Percentiles rank a stretch among this genome's conserved stretches.
These are phyloP conservation scores for Eimeria falciformis DNA, from an alignment of 169 alveolate genomes.

Conservation along the genomic window DNA sequence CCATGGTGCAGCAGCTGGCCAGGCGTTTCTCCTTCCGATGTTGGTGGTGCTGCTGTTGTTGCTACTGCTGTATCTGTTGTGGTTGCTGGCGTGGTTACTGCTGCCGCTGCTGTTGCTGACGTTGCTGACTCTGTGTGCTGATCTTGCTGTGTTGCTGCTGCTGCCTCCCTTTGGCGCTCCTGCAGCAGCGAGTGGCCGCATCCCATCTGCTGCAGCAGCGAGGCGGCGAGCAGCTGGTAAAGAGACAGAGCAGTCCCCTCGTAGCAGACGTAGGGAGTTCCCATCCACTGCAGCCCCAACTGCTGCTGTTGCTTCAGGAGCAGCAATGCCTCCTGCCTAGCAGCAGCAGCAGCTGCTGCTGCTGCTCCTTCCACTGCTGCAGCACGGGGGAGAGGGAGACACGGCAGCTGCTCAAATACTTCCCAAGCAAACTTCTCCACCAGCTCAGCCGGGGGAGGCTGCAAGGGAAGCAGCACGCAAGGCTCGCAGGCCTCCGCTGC, in stretches of 20 bases:
- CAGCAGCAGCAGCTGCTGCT: constrained; percentile 44
- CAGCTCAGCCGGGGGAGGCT: constrained; percentile 31
- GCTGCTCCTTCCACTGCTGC: constrained; percentile 40
- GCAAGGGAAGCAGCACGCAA: constrained; percentile 56
- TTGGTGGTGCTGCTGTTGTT: too few species aligned
- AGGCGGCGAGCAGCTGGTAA: background rate
- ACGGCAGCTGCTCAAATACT: constrained; percentile 36
- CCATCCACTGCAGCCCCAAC: constrained; percentile 60
- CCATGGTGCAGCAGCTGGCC: background rate
- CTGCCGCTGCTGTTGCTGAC: constrained; percentile 11
- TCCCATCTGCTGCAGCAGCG: constrained; percentile 71
- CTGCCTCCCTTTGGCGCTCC: background rate
- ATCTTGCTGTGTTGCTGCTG: too few species aligned
- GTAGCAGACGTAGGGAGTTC: constrained; percentile 50
- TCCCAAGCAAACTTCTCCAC: constrained; percentile 58
- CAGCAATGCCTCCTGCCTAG: constrained; percentile 35
- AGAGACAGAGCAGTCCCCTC: constrained; percentile 63
- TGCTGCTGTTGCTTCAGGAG: constrained; percentile 41
- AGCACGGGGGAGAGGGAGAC: constrained; percentile 45
- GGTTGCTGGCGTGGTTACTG: too few species aligned
- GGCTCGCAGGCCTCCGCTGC: constrained; percentile 65
- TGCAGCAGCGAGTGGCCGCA: constrained; percentile 37
- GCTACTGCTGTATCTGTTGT: too few species aligned
- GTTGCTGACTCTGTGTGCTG: too few species aligned
- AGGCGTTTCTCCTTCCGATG: background rate